Base-by-base conservation (phyloP, 2,329 filamentous ascomycete genomes). In the Talaromyces sp. region DNA sequence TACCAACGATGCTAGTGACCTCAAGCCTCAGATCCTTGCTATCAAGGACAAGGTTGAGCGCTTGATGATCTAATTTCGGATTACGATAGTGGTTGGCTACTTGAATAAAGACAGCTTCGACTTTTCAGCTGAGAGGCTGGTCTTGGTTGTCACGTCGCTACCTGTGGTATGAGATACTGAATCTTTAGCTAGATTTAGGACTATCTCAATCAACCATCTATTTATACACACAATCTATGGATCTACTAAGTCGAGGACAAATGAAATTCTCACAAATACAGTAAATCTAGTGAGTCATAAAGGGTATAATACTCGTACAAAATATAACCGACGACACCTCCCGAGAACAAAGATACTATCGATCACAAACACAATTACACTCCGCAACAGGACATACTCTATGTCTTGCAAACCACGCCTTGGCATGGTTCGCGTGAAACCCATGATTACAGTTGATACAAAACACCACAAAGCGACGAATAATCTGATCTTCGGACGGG, bases 11-110 rank as follows among this genome's bases (percentile, higher is more conserved):
- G 89, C 89, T 42, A 90, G 86, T 72, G 93, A 97, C 78, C 83
- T 98, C 65, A 90, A 88, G 78, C 85, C 86, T 73, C 92, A 96
- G 83, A 97, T 98, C 78, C 86, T 90, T 71, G 84, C 88, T 68
- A 83, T 97, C 73, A 96, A 93, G 84, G 91, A 96, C 80, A 96
- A 96, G 87, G 91, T 98, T 62, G 93, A 98, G 85, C 86, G 93
- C 71, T 85, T 97, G 69, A 92, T 93, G 83, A 96, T 97, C 81
- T 97, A 88, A 86, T n/a, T n/a, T n/a, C n/a, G 50, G 50, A 54
- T 54, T 54, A 31, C n/a, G 35, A 62, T 39, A 39, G 23, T 60
- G 48, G 28, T 31, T 18, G 61, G 48, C n/a, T 21, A 9, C 18
- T 31, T 42, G 7, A 33, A 3, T 16, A 50, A 28, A 18, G 1